A percentile compares a stretch with the other conserved stretches of the same genome.
These are phyloP conservation scores for Podosphaera aphanis DNA, from an alignment of 2,329 filamentous ascomycete genomes.

Conservation along the genomic window DNA sequence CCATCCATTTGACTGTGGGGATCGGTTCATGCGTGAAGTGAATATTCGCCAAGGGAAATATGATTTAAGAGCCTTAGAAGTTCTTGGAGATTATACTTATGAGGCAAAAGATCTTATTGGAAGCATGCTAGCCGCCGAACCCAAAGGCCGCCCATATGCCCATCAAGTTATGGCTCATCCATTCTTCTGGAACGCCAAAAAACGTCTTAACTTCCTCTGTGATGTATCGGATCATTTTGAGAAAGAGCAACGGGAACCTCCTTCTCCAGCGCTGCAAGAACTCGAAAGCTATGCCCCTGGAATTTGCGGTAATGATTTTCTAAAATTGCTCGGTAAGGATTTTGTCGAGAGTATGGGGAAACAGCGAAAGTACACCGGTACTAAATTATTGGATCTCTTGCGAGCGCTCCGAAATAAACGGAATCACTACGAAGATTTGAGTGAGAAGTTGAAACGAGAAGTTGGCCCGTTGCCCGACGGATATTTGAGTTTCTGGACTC, in stretches of 20 bases:
- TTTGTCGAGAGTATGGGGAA: slow-evolving; percentile 83
- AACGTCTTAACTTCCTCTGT: slow-evolving; percentile 77
- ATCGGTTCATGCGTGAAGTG: slow-evolving; percentile 84
- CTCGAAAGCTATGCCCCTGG: slow-evolving; percentile 29
- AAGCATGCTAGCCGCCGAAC: slow-evolving; percentile 44
- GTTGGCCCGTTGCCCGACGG: slow-evolving; percentile 40
- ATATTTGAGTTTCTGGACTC: slow-evolving; percentile 46
- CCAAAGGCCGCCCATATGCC: slow-evolving; percentile 42
- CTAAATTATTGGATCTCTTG: slow-evolving; percentile 61
- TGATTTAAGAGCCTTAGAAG: slow-evolving; percentile 45
- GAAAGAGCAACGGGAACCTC: slow-evolving; percentile 67
- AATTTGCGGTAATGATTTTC: slow-evolving; percentile 49
- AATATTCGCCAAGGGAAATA: slow-evolving; percentile 86
- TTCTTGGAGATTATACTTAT: slow-evolving; percentile 59
- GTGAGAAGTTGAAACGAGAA: slow-evolving; percentile 46
- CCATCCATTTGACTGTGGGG: slow-evolving; percentile 85
- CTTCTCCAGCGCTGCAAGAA: slow-evolving; percentile 39
- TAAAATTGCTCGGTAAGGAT: slow-evolving; percentile 48
- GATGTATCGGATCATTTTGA: slow-evolving; percentile 95
- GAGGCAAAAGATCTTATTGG: slow-evolving; percentile 74
- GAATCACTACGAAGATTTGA: slow-evolving; percentile 95
- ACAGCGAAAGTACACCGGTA: slow-evolving; percentile 82
- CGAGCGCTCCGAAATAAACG: slow-evolving; percentile 85
- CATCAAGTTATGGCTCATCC: slow-evolving; percentile 71
- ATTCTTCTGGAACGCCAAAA: slow-evolving; percentile 87